These are phyloP conservation scores for Pholiota conissans DNA, from an alignment of 768 basidiomycete genomes.

Conservation along the genomic window DNA sequence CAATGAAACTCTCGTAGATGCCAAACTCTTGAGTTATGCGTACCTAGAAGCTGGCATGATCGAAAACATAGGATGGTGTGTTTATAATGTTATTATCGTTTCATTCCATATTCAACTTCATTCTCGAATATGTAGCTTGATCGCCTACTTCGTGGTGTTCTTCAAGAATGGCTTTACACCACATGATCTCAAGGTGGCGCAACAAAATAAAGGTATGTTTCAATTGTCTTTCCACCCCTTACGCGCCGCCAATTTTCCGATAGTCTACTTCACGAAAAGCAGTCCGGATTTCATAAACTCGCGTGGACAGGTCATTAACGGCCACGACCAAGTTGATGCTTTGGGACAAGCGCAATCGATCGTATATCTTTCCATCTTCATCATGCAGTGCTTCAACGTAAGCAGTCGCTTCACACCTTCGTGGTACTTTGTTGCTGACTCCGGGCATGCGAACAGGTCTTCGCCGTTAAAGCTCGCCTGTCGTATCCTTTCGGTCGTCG, in stretches of 20 bases:
- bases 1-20: constrained; percentile 60
- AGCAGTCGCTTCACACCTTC: constrained; percentile 6
- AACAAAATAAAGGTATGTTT: constrained; percentile 37
- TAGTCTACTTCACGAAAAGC: constrained; percentile 46
- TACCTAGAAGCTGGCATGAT: constrained; percentile 68
- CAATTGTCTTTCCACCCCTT: background rate
- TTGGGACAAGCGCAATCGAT: constrained; percentile 64
- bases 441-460: constrained; percentile 38
- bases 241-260: background rate
- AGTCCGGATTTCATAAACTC: constrained; percentile 59
- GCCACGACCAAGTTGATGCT: constrained; percentile 53
- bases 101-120: too few species aligned
- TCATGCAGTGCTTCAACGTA: constrained; percentile 70
- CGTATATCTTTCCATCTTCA: constrained; percentile 66
- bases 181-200: constrained; percentile 50
- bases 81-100: background rate
- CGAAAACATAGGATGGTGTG: constrained; percentile 56
- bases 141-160: constrained; percentile 69
- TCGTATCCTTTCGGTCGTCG: constrained; percentile 62
- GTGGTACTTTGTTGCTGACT: background rate
- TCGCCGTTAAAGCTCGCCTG: constrained; percentile 66
- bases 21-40: constrained; percentile 61
- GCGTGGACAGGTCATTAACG: constrained; percentile 46
- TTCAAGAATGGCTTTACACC: constrained; percentile 63
- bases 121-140: too few species aligned